Conservation (phyloP, 2,329 filamentous ascomycete species). For the Davidsoniella virescens region DNA sequence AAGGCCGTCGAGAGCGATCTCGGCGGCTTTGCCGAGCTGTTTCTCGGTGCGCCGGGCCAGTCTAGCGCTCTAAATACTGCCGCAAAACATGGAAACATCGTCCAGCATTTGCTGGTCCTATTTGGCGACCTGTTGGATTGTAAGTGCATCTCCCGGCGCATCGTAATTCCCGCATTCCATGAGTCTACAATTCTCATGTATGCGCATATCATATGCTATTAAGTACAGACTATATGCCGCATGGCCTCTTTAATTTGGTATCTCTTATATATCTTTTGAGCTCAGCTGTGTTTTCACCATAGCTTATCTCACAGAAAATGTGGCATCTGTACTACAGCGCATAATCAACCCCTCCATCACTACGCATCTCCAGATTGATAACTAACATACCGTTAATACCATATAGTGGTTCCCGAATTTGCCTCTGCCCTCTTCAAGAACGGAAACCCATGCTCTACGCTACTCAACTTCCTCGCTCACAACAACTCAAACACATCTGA, state of each 20-base stretch:
- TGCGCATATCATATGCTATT: not conserved
- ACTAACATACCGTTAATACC: not conserved
- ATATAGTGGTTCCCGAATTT: slow-evolving; percentile 60
- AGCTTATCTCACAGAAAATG: too few species aligned
- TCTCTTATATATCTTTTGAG: too few species aligned
- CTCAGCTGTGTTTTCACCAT: too few species aligned
- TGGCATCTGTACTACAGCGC: not conserved
- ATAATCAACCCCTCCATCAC: not conserved
- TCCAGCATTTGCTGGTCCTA: slow-evolving; percentile 88
- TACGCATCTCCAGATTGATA: not conserved
- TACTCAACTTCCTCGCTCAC: slow-evolving; percentile 69
- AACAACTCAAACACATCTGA: slow-evolving; percentile 51
- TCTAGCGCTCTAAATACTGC: slow-evolving; percentile 67
- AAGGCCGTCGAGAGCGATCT: slow-evolving; percentile 68
- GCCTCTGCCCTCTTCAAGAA: slow-evolving; percentile 61
- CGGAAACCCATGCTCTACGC: slow-evolving; percentile 62
- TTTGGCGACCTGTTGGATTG: slow-evolving; percentile 75
- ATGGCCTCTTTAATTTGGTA: too few species aligned
- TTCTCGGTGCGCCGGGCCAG: slow-evolving; percentile 59
- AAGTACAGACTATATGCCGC: too few species aligned
- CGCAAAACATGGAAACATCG: slow-evolving; percentile 71
- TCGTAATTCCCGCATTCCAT: slow-evolving; percentile 5
- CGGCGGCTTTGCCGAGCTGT: slow-evolving; percentile 61
- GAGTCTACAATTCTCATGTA: not conserved
- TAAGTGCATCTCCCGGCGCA: slow-evolving; percentile 26